Evolutionary conservation across 192 early-diverging fungal genomes (phyloP).

Genomic region (Piromyces finnis): DNA sequence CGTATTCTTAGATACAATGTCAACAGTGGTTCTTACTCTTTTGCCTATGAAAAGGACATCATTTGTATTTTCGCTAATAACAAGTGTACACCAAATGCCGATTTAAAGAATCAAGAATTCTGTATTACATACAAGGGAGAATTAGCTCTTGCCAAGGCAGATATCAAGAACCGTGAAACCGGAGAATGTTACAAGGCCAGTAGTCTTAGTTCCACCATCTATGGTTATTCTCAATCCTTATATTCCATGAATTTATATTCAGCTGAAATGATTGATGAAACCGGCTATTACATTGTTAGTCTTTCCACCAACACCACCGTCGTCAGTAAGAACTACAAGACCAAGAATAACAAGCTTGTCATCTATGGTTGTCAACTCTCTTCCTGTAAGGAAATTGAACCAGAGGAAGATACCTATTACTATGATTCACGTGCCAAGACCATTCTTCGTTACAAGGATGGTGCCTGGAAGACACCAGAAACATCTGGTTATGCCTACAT

Average conservation of each 20-base stretch:
- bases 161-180: background rate
- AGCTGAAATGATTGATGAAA: background rate
- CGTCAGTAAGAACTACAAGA: too few relatives aligned
- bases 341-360: background rate
- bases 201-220: background rate
- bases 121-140: background rate
- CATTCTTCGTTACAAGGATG: background rate
- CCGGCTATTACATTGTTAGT: background rate
- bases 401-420: background rate
- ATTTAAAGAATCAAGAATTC: background rate
- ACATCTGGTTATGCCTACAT: background rate
- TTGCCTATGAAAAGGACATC: background rate
- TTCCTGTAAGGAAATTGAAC: background rate
- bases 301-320: too few relatives aligned
- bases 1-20: too few relatives aligned
- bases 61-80: background rate
- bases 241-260: background rate
- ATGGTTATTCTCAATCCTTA: background rate
- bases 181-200: background rate
- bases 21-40: too few relatives aligned
- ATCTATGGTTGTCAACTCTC: background rate
- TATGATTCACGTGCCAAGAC: background rate
- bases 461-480: background rate
- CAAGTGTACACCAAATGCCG: background rate
- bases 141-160: background rate